Base-by-base conservation (phyloP, 2,329 filamentous ascomycete genomes). In the Penicillium sp. region DNA sequence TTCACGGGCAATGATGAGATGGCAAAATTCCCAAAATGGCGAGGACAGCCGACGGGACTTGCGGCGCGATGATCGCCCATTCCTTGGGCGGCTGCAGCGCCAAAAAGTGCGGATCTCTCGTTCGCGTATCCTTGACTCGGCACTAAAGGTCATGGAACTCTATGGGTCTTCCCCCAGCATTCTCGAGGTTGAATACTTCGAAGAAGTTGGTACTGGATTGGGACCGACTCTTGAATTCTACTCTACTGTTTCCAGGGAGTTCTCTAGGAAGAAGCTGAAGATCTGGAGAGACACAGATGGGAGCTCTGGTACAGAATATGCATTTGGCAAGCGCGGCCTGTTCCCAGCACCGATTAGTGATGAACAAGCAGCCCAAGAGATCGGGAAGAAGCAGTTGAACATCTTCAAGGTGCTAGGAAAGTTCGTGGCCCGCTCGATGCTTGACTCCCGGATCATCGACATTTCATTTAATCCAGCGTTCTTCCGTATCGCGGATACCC, bases 61-160 rank as follows among this genome's bases (percentile, higher is more conserved):
- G 45, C 88, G 86, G 60, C 83, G 91, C 46, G 93, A 97, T 64
- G 92, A 97, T 60, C 84, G 92, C 13, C 92, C 92, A 2, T 96
- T 95, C 81, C 79, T 97, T 3, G 94, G 94, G 14, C 85, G 93
- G 40, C 82, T 97, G 1, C 94, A 97, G 72, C 87, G 94, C 55
- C 94, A 99, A 69, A 99, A 99, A 74, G 93, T 99, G n/a, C 88
- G 94, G 43, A 97, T 99, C 58, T 96, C 93, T 5, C 86, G 94
- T 42, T 86, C 85, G n/a, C 92, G 95, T 67, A 97, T 99, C 44
- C 81, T 99, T 8, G 94, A 99, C 72, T 97, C 94, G 14, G 94
- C 94, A 0, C 81, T 97, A 72, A 99, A 99, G 75, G 94, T 99
- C 31, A 97, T 99, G 93, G 93, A 99, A 66, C 83, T 97, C 3